Conservation (phyloP, 1,284 basidiomycete genomes). For the Trichosporon sp. region DNA sequence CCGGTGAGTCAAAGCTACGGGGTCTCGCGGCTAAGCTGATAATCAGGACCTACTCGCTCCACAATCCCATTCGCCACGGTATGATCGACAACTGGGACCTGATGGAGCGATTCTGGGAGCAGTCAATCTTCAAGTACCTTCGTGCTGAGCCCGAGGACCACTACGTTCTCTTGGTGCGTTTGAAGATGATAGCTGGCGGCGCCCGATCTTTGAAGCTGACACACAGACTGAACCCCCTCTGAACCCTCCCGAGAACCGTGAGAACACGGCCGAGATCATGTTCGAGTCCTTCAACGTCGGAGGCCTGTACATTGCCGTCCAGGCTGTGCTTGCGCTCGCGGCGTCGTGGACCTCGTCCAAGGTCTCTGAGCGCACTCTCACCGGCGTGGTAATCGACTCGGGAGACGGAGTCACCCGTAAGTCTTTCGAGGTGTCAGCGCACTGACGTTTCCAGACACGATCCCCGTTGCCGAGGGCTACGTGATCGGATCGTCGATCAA, state of each 20-base stretch:
- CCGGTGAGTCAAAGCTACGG: conserved; percentile 51
- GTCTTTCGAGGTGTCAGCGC: conserved; percentile 20
- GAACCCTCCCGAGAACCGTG: conserved; percentile 96
- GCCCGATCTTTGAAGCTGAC: neutral
- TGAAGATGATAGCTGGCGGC: too few species aligned
- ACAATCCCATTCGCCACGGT: conserved; percentile 96
- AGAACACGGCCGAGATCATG: conserved; percentile 99
- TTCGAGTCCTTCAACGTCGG: conserved; percentile 99
- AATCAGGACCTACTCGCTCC: conserved; percentile 76
- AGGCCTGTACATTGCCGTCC: conserved; percentile 85
- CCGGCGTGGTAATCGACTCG: conserved; percentile 63
- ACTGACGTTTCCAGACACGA: conserved; percentile 42
- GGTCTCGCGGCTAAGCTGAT: neutral
- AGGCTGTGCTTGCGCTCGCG: conserved; percentile 97
- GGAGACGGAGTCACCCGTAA: conserved; percentile 88
- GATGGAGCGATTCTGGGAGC: conserved; percentile 99
- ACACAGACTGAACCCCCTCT: conserved; percentile 91
- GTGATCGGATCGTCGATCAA: conserved; percentile 99
- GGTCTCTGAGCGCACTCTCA: conserved; percentile 86
- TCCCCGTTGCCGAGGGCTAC: conserved; percentile 76
- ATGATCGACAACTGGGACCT: conserved; percentile 99
- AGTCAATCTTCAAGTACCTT: conserved; percentile 99
- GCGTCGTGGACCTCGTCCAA: conserved; percentile 95
- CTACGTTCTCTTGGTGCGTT: conserved; percentile 86
- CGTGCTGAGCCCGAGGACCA: conserved; percentile 98